Base-by-base conservation (phyloP, 805 yeast genomes). In the Kluyveromyces aestuarii region DNA sequence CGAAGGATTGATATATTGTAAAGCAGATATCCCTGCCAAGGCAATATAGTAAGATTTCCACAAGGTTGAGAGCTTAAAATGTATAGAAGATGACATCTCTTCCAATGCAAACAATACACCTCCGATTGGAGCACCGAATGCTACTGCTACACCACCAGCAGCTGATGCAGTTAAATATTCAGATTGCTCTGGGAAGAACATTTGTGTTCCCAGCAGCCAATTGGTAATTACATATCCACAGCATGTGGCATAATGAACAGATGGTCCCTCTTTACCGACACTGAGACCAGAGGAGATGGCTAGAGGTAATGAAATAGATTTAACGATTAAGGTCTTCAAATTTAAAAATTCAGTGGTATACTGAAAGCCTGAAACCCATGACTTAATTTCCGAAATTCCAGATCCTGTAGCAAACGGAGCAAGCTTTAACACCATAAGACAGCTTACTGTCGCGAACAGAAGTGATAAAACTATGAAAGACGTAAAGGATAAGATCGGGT, bases 111-210 rank as follows among this genome's bases (percentile, higher is more conserved):
- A 93, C 38, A 93, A 67, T 1, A 93, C 98, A 14, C 99, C 99
- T 25, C 96, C 96, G 71, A 91, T 88, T 0, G 99, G 99, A 11
- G 90, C 80, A 0, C 96, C 98, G 71, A 93, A 93, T 0, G 98
- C 99, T 8, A 93, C 98, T 0, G 98, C 98, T 8, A 93, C 98
- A 47, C 99, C 99, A 1, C 99, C 96, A 2, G 96, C 98, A 9
- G 96, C 78, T 3, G 96, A 84, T 0, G 99, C 96, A 0, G 91
- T 81, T 47, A 93, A 68, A 47, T 63, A 63, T 46, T 64, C 69
- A n/a, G 66, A 58, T 50, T 63, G 65, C 30, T 59, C 57, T 1
- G 64, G 57, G 45, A 59, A 66, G 2, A 65, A 61, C 40, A 64
- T 48, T 2, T 68, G 62, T 50, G 68, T 71, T 40, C 62, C 64